A percentile compares a stretch with the other conserved stretches of the same genome.
These are phyloP conservation scores for Mortierella antarctica DNA, from an alignment of 192 early-diverging fungal species.

Conservation along the genomic window DNA sequence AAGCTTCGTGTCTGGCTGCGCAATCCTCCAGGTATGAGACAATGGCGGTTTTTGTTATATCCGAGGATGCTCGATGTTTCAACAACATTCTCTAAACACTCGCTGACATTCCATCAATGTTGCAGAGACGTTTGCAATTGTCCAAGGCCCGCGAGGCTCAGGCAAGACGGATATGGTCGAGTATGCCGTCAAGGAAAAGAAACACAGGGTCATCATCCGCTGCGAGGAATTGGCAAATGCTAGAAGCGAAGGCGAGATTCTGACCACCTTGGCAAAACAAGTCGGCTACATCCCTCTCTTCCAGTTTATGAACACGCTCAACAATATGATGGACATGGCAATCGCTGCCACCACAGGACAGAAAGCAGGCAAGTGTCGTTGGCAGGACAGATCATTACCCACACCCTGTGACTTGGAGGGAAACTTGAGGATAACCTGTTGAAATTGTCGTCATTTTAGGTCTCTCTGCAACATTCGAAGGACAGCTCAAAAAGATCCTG, in stretches of 20 bases:
- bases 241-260: slow-evolving; percentile 77
- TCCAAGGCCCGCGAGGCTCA: slow-evolving; percentile 86
- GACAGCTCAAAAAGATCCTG: slow-evolving; percentile 87
- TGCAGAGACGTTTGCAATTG: slow-evolving; percentile 83
- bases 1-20: slow-evolving; percentile 68
- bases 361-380: slow-evolving; percentile 67
- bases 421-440: background rate
- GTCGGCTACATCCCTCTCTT: slow-evolving; percentile 94
- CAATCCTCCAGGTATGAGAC: slow-evolving; percentile 60
- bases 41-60: background rate
- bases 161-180: slow-evolving; percentile 84
- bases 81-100: background rate
- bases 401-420: background rate
- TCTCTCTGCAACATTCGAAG: slow-evolving; percentile 83
- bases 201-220: slow-evolving; percentile 82
- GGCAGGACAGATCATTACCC: slow-evolving; percentile 12
- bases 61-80: background rate
- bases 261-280: slow-evolving; percentile 82
- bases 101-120: background rate
- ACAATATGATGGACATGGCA: slow-evolving; percentile 83
- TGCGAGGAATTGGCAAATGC: slow-evolving; percentile 81
- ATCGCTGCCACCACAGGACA: slow-evolving; percentile 90
- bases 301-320: slow-evolving; percentile 77
- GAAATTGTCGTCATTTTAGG: slow-evolving; percentile 34
- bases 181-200: slow-evolving; percentile 72